These are phyloP conservation scores for Stagonosporopsis chrysanthemi DNA, from an alignment of 2,329 filamentous ascomycete genomes.

Conservation along the genomic window DNA sequence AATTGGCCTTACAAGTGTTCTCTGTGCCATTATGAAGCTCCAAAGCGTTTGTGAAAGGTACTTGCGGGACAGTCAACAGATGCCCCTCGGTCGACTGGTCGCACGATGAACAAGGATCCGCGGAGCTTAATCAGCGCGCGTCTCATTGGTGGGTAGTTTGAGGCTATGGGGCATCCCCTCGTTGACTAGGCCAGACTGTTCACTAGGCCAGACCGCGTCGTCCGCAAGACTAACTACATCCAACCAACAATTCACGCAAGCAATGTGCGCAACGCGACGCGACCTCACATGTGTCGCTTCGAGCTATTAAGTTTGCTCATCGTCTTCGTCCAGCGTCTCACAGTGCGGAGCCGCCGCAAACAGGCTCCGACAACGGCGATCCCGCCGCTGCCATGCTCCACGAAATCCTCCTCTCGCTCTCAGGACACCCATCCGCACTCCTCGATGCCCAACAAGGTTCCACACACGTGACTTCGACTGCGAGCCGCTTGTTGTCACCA, in stretches of 20 bases:
- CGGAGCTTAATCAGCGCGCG: slow-evolving; percentile 5
- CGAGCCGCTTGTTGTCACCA: slow-evolving; percentile 67
- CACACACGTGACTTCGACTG: slow-evolving; percentile 47
- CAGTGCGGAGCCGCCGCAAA: slow-evolving; percentile 22
- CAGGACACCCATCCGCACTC: slow-evolving; percentile 89
- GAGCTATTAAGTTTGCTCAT: slow-evolving; percentile 48
- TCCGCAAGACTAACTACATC: slow-evolving; percentile 21
- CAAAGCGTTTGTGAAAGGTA: slow-evolving; percentile 11
- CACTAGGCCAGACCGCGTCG: slow-evolving; percentile 8
- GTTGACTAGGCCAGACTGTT: slow-evolving; percentile 6
- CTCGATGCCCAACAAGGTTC: slow-evolving; percentile 63
- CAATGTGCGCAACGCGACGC: slow-evolving; percentile 26
- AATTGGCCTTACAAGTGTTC: slow-evolving; percentile 18
- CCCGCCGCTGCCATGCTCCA: slow-evolving; percentile 76
- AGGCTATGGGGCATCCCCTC: too few species aligned
- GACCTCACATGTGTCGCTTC: slow-evolving; percentile 46
- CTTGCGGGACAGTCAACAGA: slow-evolving; percentile 13
- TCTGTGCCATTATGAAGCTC: slow-evolving; percentile 20
- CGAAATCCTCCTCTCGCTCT: slow-evolving; percentile 96
- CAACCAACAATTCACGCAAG: slow-evolving; percentile 23
- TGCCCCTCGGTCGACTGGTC: slow-evolving; percentile 16
- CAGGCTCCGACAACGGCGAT: slow-evolving; percentile 16
- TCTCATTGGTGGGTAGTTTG: slow-evolving; percentile 13
- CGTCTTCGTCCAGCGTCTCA: slow-evolving; percentile 35
- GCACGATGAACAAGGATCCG: neutral